Conservation (phyloP, 768 basidiomycete genomes). For the Pulveroboletus sp. region DNA sequence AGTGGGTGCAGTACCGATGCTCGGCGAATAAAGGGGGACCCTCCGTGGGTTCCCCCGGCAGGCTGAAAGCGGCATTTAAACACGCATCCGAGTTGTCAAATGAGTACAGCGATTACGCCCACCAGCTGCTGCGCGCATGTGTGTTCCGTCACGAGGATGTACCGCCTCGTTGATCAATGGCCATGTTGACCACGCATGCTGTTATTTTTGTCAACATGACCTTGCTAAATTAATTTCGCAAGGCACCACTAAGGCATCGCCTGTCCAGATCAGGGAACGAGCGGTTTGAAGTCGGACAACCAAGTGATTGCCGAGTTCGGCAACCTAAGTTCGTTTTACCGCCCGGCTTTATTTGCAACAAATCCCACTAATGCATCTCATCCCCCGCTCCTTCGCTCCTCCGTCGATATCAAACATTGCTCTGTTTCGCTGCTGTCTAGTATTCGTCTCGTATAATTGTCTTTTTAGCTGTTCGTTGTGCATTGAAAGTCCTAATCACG, state of each 20-base stretch:
- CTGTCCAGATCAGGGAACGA: slow-evolving; percentile 26
- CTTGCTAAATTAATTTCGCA: slow-evolving; percentile 22
- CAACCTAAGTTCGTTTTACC: slow-evolving; percentile 35
- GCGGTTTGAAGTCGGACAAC: slow-evolving; percentile 34
- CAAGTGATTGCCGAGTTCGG: slow-evolving; percentile 36
- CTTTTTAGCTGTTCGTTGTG: slow-evolving; percentile 2
- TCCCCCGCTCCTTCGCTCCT: slow-evolving; percentile 28
- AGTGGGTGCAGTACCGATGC: too few relatives aligned
- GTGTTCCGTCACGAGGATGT: slow-evolving; percentile 19
- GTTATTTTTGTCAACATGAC: slow-evolving; percentile 13
- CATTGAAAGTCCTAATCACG: slow-evolving; percentile 2
- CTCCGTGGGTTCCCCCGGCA: not conserved
- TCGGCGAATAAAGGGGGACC: not conserved
- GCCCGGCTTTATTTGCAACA: slow-evolving; percentile 40
- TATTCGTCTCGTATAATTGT: slow-evolving; percentile 5
- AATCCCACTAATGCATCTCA: slow-evolving; percentile 34
- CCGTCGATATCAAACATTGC: slow-evolving; percentile 28
- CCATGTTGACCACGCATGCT: slow-evolving; percentile 17
- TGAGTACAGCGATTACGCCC: slow-evolving; percentile 21
- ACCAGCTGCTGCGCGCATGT: slow-evolving; percentile 16
- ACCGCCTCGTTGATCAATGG: slow-evolving; percentile 16
- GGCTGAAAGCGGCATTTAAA: slow-evolving; percentile 3
- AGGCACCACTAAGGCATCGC: slow-evolving; percentile 22
- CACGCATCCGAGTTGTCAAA: not conserved
- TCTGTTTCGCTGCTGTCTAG: slow-evolving; percentile 12